Percentiles rank a stretch among this genome's conserved stretches.
phyloP scores from a whole-genome alignment of 306 rosid genomes.

The Cicer chorassanicum region DNA sequence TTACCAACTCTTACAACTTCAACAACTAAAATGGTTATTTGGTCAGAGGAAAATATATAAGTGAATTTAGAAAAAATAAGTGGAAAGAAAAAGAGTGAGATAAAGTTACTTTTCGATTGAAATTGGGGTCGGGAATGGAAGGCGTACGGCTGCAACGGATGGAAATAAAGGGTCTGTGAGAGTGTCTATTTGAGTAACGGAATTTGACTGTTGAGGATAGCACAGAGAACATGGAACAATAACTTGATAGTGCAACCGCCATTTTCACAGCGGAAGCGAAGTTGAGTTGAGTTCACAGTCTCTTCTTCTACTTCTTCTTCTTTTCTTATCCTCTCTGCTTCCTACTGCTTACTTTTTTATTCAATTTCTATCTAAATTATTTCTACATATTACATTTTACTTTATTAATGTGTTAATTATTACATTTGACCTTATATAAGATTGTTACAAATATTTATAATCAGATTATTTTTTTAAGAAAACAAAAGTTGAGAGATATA shows the following conservation, averaged over 20 bases:
- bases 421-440: too few relatives aligned
- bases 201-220: slow-evolving; percentile 59
- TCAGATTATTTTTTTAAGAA: too few relatives aligned
- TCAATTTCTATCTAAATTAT: not conserved
- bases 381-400: too few relatives aligned
- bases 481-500: too few relatives aligned
- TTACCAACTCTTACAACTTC: too few relatives aligned
- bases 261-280: slow-evolving; percentile 40
- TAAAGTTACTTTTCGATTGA: slow-evolving; percentile 46
- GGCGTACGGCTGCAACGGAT: slow-evolving; percentile 38
- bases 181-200: slow-evolving; percentile 40
- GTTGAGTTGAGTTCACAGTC: slow-evolving; percentile 3
- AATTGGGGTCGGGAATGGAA: slow-evolving; percentile 43
- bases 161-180: slow-evolving; percentile 42
- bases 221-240: slow-evolving; percentile 64
- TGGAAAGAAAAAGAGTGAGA: not conserved
- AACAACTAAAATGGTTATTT: too few relatives aligned
- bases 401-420: not conserved
- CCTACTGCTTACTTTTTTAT: not conserved
- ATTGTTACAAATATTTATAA: too few relatives aligned
- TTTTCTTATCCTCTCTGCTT: slow-evolving; percentile 36
- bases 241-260: slow-evolving; percentile 72
- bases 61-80: not conserved
- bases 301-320: not conserved
- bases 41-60: too few relatives aligned